Evolutionary conservation across 2,329 filamentous ascomycete species (phyloP).

Genomic region (Daldinia sp.): DNA sequence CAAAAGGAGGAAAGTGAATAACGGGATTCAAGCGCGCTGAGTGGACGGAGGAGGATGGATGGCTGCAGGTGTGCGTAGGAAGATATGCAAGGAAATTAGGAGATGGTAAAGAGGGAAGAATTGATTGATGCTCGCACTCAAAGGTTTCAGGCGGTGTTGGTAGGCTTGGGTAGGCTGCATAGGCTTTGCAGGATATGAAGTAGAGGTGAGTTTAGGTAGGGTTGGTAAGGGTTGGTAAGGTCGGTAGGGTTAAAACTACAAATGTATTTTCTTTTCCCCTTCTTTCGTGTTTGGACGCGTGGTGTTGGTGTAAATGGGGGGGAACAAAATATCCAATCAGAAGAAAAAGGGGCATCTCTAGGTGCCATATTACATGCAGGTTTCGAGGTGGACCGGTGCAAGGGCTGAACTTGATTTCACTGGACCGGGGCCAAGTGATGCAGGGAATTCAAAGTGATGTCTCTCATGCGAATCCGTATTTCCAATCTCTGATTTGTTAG

Average conservation of each 20-base stretch:
- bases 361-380: conserved; percentile 31
- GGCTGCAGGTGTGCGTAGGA: conserved; percentile 35
- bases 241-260: background rate
- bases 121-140: conserved; percentile 42
- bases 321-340: conserved; percentile 21
- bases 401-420: conserved; percentile 33
- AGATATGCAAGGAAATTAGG: conserved; percentile 36
- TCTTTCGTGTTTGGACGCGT: conserved; percentile 51
- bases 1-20: conserved; percentile 31
- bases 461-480: conserved; percentile 43
- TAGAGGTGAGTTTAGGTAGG: background rate
- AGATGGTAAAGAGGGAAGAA: conserved; percentile 32
- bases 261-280: background rate
- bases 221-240: background rate
- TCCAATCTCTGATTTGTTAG: conserved; percentile 39
- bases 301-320: conserved; percentile 47
- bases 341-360: conserved; percentile 11
- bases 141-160: conserved; percentile 46
- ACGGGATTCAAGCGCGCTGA: conserved; percentile 24
- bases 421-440: conserved; percentile 39
- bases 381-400: conserved; percentile 32
- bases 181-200: conserved; percentile 8
- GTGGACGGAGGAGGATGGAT: conserved; percentile 28
- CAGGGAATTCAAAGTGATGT: conserved; percentile 38
- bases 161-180: conserved; percentile 6